These are phyloP conservation scores for Kondoa malvinella DNA, from an alignment of 768 basidiomycete genomes.

Conservation along the genomic window DNA sequence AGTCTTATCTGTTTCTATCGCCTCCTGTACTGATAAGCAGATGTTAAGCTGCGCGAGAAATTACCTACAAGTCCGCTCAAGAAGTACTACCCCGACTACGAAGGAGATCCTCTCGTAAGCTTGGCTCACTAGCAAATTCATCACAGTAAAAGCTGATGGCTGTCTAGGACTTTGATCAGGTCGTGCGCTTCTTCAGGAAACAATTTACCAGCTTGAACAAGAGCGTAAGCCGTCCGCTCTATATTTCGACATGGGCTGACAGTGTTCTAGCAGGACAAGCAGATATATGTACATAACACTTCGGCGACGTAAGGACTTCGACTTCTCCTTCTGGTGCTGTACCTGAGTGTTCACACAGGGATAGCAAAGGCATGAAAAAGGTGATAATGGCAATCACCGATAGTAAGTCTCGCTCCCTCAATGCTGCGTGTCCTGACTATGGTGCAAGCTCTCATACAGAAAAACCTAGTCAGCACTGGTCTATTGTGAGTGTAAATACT, in stretches of 20 bases:
- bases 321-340: background rate
- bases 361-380: background rate
- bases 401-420: background rate
- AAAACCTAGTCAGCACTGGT: background rate
- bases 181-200: background rate
- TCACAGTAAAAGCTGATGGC: too few species aligned
- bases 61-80: background rate
- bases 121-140: background rate
- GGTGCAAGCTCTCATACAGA: background rate
- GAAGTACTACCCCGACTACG: background rate
- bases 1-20: background rate
- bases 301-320: background rate
- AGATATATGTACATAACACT: background rate
- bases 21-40: background rate
- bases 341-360: background rate
- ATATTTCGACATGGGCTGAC: background rate
- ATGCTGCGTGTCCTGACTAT: background rate
- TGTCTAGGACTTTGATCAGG: background rate
- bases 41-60: background rate
- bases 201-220: background rate
- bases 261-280: background rate
- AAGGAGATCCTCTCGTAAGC: background rate
- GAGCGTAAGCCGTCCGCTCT: background rate
- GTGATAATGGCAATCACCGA: background rate
- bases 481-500: too few species aligned